Conservation (phyloP, 768 basidiomycete genomes). For the Chiua virens region DNA sequence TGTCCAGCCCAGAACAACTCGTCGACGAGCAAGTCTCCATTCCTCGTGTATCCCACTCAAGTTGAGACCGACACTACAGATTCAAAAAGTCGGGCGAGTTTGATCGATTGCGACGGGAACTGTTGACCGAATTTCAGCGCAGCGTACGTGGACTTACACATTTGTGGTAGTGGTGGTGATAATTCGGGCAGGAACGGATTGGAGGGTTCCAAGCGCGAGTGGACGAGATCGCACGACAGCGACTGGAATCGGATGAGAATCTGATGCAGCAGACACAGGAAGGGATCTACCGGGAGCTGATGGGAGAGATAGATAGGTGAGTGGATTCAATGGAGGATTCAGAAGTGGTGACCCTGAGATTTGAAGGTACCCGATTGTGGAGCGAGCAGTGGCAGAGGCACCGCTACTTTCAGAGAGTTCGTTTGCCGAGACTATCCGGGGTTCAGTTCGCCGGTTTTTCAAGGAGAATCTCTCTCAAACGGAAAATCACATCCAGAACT, state of each 20-base stretch:
- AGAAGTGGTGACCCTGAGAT: no score
- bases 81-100: conserved; percentile 83
- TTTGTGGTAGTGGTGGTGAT: background rate
- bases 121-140: conserved; percentile 59
- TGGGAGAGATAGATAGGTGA: conserved; percentile 75
- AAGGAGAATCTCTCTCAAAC: conserved; percentile 32
- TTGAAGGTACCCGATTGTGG: conserved; percentile 61
- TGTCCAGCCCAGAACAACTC: conserved; percentile 58
- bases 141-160: conserved; percentile 38
- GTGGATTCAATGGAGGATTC: background rate
- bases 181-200: conserved; percentile 29
- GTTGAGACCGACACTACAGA: conserved; percentile 34
- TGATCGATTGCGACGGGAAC: conserved; percentile 65
- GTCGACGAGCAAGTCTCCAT: conserved; percentile 55
- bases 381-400: conserved; percentile 56
- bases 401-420: conserved; percentile 48
- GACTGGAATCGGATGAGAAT: conserved; percentile 53
- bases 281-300: conserved; percentile 55
- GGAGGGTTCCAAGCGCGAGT: conserved; percentile 56
- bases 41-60: no score
- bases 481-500: background rate
- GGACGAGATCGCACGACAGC: conserved; percentile 59
- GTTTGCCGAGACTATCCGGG: conserved; percentile 44
- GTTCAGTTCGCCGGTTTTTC: conserved; percentile 46
- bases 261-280: conserved; percentile 54